Conservation (phyloP, 78 protist genomes). For the Dictyostelium capitatum region DNA sequence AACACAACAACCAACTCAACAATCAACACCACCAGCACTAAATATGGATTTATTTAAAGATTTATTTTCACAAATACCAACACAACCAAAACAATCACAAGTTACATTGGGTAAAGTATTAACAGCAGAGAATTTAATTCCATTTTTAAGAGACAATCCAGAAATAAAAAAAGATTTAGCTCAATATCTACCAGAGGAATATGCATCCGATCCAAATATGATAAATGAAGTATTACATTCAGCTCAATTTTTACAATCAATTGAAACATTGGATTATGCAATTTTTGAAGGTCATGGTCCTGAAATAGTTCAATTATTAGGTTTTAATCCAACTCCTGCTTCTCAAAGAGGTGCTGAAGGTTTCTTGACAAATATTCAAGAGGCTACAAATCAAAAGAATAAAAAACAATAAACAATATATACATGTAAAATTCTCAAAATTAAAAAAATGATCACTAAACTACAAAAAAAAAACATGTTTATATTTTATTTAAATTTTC, state of each 20-base stretch:
- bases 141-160: slow-evolving; percentile 25
- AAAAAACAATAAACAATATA: not conserved
- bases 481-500: not conserved
- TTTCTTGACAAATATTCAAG: slow-evolving; percentile 51
- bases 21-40: not conserved
- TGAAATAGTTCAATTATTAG: slow-evolving; percentile 23
- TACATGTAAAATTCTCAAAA: not conserved
- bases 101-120: slow-evolving; percentile 15
- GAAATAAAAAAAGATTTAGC: slow-evolving; percentile 19
- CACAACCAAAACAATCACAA: slow-evolving; percentile 15
- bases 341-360: slow-evolving; percentile 28
- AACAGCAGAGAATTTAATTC: slow-evolving; percentile 33
- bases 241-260: slow-evolving; percentile 43
- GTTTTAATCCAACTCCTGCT: slow-evolving; percentile 36
- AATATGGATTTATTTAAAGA: slow-evolving; percentile 23
- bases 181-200: slow-evolving; percentile 42
- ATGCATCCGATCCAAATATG: not conserved
- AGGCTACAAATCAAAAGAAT: slow-evolving; percentile 41
- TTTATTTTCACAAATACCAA: slow-evolving; percentile 14
- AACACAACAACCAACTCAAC: not conserved
- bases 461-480: not conserved
- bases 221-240: slow-evolving; percentile 25
- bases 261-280: slow-evolving; percentile 54
- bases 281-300: slow-evolving; percentile 69
- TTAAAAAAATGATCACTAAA: not conserved